These are phyloP conservation scores for Fusarium nodosum DNA, from an alignment of 2,329 filamentous ascomycete genomes.

Conservation along the genomic window DNA sequence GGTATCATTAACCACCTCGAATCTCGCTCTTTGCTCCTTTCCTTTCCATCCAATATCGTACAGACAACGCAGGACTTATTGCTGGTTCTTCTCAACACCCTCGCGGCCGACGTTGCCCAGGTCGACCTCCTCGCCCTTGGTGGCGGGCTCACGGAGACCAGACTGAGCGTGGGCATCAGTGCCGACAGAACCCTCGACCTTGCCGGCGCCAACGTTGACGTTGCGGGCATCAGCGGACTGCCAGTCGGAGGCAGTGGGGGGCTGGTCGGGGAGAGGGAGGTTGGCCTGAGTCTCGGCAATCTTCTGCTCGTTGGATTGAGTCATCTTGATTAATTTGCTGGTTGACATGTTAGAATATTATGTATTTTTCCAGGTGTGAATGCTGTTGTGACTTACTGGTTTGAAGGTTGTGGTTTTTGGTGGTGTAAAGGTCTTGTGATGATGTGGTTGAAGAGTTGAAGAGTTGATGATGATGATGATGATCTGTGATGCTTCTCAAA, in stretches of 20 bases:
- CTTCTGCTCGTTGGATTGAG: conserved; percentile 70
- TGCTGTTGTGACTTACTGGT: conserved; percentile 5
- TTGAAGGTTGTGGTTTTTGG: conserved; percentile 13
- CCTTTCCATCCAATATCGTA: neutral
- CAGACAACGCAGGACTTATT: conserved; percentile 17
- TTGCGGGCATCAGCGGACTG: conserved; percentile 77
- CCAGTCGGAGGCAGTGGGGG: conserved; percentile 82
- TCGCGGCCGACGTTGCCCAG: conserved; percentile 74
- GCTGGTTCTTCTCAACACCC: conserved; percentile 53
- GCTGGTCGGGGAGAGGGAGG: conserved; percentile 83
- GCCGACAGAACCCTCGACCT: conserved; percentile 66
- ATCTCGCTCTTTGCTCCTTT: neutral
- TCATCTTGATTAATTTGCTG: conserved; percentile 52
- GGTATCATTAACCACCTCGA: conserved; percentile 30
- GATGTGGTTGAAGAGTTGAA: conserved; percentile 6
- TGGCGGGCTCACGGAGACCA: conserved; percentile 71
- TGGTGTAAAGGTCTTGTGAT: conserved; percentile 11
- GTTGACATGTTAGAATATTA: conserved; percentile 2
- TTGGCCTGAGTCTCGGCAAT: conserved; percentile 78
- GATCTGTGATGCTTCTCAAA: conserved; percentile 10
- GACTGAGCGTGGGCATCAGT: conserved; percentile 62
- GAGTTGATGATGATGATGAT: neutral
- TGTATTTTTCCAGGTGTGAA: neutral
- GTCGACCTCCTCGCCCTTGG: conserved; percentile 66
- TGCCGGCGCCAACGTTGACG: conserved; percentile 78